Base-by-base conservation (phyloP, 2,329 filamentous ascomycete species). In the Coleophoma eucalyptorum region DNA sequence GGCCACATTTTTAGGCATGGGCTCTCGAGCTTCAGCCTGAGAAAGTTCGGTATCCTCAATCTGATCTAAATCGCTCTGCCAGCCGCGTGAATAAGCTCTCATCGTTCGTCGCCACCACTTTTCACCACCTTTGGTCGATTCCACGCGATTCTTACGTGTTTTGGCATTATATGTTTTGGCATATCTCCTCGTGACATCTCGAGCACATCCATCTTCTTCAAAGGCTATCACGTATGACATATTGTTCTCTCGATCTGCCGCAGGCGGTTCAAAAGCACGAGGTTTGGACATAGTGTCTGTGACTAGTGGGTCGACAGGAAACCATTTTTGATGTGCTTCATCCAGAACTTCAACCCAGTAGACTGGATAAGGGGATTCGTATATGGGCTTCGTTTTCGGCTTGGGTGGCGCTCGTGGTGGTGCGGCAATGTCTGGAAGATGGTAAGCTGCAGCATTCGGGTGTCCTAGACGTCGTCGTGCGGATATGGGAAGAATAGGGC, bases 281-380 rank as follows among this genome's bases (percentile, higher is more conserved):
- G 90, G 82, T 53, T 88, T 91, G 65, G 85, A 89, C 49, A 96
- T 83, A 57, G 84, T 87, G 50, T 81, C 78, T 0, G 92, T 96
- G 2, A 94, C 90, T 0, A 97, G 69, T 0, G 92, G 84, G 65
- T 99, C 94, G 35, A 94, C 82, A 0, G 90, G 80, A 50, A 96
- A 81, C 94, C 94, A 99, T 72, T 90, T 96, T 65, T 97, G 89
- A 56, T 90, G 83, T 0, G 88, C 87, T 48, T 84, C 76, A 56
- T 97, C 92, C 57, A 96, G 89, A 3, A 90, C 86, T 70, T 99
- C 94, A 1, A 97, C 86, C 94, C 94, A 99, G 65, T 91, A 97
- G 3, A 97, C 78, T 0, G 94, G 94, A 61, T 86, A 89, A 0
- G 81, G 69, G 0, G 90, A 92, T 62, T 93, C 89, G 20, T 77